phyloP scores from a whole-genome alignment of 2,329 filamentous ascomycete species.

The Xylariaceae sp. region DNA sequence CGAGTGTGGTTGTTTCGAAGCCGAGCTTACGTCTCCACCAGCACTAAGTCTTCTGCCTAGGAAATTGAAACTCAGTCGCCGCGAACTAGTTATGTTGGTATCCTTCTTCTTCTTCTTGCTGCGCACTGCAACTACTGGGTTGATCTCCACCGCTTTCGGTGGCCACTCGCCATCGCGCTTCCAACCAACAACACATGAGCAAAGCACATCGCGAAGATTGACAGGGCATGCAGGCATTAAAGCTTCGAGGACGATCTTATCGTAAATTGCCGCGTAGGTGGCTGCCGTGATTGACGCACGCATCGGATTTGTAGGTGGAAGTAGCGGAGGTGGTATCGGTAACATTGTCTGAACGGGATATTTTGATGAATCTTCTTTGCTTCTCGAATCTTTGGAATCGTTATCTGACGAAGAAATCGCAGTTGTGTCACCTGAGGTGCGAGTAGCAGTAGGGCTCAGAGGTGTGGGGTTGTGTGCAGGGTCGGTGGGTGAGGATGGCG shows the following conservation, averaged over 20 bases:
- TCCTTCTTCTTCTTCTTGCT: constrained; percentile 36
- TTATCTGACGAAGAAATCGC: constrained; percentile 43
- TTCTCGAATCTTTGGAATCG: constrained; percentile 37
- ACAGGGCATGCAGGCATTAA: constrained; percentile 85
- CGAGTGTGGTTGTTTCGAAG: constrained; percentile 10
- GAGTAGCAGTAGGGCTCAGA: constrained; percentile 30
- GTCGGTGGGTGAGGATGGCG: constrained; percentile 33
- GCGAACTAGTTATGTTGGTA: constrained; percentile 31
- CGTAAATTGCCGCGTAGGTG: constrained; percentile 80
- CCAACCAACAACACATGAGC: constrained; percentile 84
- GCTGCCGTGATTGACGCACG: constrained; percentile 71
- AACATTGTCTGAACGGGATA: constrained; percentile 62
- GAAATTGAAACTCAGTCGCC: constrained; percentile 49
- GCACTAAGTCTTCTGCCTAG: constrained; percentile 38
- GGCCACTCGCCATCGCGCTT: constrained; percentile 94
- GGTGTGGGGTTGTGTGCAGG: constrained; percentile 19
- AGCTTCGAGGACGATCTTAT: constrained; percentile 78
- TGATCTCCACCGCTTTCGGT: constrained; percentile 53
- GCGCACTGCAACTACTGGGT: constrained; percentile 35
- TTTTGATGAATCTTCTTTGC: constrained; percentile 34
- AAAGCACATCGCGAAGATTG: constrained; percentile 78
- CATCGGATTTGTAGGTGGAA: constrained; percentile 72
- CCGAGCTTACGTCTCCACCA: constrained; percentile 17
- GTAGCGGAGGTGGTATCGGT: constrained; percentile 69
- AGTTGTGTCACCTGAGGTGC: constrained; percentile 34